A percentile compares a stretch with the other conserved stretches of the same genome.
Evolutionary conservation across 2,329 filamentous ascomycete species (phyloP).

Genomic region (Arthroderma sp.): DNA sequence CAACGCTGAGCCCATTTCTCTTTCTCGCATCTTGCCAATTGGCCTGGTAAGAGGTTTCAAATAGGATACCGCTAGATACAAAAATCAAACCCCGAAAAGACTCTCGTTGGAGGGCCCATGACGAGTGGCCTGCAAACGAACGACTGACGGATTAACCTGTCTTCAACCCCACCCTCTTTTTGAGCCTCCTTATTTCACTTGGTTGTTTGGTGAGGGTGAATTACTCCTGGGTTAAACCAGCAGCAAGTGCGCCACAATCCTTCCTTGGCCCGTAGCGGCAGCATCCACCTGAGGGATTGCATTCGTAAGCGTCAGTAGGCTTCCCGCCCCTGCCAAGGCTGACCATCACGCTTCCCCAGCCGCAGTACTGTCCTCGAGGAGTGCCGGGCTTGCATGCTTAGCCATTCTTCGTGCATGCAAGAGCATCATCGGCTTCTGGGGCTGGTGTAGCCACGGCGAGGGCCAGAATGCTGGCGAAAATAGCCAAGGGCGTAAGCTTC

Average conservation of each 20-base stretch:
- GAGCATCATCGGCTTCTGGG: not conserved
- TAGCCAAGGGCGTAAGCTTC: not conserved
- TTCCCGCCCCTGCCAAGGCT: not conserved
- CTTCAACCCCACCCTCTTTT: too few relatives aligned
- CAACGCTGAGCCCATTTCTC: too few relatives aligned
- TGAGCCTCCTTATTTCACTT: too few relatives aligned
- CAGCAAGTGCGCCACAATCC: not conserved
- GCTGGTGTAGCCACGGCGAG: not conserved
- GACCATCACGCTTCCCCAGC: not conserved
- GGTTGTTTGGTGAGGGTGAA: too few relatives aligned
- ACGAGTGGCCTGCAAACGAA: too few relatives aligned
- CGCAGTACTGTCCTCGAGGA: not conserved
- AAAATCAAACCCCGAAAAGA: too few relatives aligned
- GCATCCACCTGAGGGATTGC: not conserved
- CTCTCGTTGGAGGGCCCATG: too few relatives aligned
- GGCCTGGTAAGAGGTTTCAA: too few relatives aligned
- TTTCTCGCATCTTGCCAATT: too few relatives aligned
- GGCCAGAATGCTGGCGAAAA: slow-evolving; percentile 3
- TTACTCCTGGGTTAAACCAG: too few relatives aligned
- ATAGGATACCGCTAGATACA: too few relatives aligned
- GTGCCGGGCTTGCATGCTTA: not conserved
- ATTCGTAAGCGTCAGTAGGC: not conserved
- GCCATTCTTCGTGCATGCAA: not conserved
- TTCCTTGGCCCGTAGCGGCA: not conserved
- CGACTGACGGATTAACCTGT: too few relatives aligned